A percentile compares a stretch with the other conserved stretches of the same genome.
phyloP scores from a whole-genome alignment of 148 eudicot genomes.

The Camellia granthamiana region DNA sequence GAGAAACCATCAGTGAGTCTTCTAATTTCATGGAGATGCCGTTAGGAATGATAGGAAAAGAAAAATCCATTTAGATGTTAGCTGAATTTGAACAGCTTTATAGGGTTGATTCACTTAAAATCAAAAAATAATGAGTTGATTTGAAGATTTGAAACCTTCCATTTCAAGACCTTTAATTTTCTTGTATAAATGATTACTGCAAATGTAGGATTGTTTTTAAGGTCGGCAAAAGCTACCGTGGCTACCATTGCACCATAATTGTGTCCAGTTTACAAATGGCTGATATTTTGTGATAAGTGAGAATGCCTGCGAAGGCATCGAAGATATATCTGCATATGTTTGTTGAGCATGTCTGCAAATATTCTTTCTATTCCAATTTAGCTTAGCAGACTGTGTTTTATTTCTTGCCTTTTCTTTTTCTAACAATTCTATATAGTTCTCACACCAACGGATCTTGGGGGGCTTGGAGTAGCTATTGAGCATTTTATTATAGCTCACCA shows the following conservation, averaged over 20 bases:
- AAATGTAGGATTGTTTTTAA: slow-evolving; percentile 9
- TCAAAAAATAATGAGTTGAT: neutral
- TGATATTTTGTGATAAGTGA: neutral
- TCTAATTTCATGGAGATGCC: slow-evolving; percentile 11
- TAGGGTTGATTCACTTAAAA: slow-evolving; percentile 4
- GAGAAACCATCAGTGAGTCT: slow-evolving; percentile 13
- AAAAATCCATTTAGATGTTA: slow-evolving; percentile 16
- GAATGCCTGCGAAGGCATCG: neutral
- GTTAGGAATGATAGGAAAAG: slow-evolving; percentile 17
- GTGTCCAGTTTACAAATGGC: neutral
- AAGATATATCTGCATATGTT: neutral
- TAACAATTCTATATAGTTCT: neutral
- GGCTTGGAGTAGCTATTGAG: neutral
- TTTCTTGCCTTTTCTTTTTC: neutral
- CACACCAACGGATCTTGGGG: neutral
- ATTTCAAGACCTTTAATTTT: neutral
- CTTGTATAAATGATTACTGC: neutral
- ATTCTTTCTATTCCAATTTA: neutral
- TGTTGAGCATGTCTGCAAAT: neutral
- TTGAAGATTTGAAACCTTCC: neutral
- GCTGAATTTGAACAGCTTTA: slow-evolving; percentile 17
- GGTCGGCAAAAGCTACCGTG: neutral
- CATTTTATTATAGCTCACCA: no score
- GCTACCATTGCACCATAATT: neutral
- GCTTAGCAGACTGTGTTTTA: neutral